phyloP scores from a whole-genome alignment of 495 filamentous ascomycete species.

The Aspergillus ostianus region DNA sequence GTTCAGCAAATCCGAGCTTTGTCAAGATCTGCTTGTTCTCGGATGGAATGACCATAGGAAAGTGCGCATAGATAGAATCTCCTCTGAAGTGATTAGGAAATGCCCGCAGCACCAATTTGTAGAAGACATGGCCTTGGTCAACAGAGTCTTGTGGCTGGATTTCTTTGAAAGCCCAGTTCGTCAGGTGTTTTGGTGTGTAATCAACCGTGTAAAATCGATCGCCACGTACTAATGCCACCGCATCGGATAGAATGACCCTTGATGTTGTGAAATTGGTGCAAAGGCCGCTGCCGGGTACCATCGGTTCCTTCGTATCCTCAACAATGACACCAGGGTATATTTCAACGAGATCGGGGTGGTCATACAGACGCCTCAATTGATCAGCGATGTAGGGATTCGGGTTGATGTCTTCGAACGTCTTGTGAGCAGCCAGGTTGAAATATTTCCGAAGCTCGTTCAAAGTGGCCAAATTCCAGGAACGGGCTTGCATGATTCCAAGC shows the following conservation, averaged over 20 bases:
- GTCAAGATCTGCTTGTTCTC: constrained; percentile 53
- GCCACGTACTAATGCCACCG: constrained; percentile 78
- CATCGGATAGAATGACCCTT: constrained; percentile 80
- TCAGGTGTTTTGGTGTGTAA: constrained; percentile 72
- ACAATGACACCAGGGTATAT: constrained; percentile 80
- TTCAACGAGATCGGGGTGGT: constrained; percentile 76
- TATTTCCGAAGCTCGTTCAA: constrained; percentile 86
- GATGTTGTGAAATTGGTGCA: constrained; percentile 81
- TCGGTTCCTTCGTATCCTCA: constrained; percentile 72
- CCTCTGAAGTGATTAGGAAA: constrained; percentile 59
- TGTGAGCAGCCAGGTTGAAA: constrained; percentile 71
- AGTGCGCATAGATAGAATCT: constrained; percentile 58
- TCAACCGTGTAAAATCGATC: constrained; percentile 82
- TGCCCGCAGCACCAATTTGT: constrained; percentile 58
- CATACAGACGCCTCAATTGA: constrained; percentile 71
- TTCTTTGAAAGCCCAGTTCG: constrained; percentile 72
- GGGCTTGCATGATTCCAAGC: constrained; percentile 80
- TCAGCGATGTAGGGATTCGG: constrained; percentile 70
- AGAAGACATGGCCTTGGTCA: constrained; percentile 59
- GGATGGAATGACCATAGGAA: constrained; percentile 56
- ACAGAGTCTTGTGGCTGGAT: constrained; percentile 47
- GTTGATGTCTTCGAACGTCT: constrained; percentile 85
- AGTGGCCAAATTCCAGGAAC: constrained; percentile 77
- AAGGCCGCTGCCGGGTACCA: constrained; percentile 76
- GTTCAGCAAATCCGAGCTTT: constrained; percentile 40